Conservation (phyloP, 768 basidiomycete genomes). For the Sarcodon sp. region DNA sequence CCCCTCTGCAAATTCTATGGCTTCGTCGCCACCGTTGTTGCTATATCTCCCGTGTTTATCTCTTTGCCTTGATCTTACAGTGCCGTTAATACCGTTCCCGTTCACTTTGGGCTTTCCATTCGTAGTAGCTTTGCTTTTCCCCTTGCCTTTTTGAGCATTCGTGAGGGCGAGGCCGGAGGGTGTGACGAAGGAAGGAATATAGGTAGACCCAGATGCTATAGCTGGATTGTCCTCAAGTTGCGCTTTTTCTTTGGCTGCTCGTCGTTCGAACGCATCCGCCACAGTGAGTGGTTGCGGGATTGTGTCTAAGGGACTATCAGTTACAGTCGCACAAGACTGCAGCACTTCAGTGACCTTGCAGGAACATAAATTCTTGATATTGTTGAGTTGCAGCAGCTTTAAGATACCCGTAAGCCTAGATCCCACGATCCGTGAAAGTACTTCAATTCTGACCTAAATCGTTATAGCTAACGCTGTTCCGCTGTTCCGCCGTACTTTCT, state of each 20-base stretch:
- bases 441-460: constrained; percentile 53
- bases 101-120: neutral
- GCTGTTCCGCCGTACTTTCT: constrained; percentile 45
- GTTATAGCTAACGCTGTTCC: constrained; percentile 48
- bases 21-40: too few relatives aligned
- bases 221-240: constrained; percentile 29
- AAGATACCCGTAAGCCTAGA: constrained; percentile 1
- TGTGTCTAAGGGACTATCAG: constrained; percentile 31
- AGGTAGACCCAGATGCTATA: neutral
- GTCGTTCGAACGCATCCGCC: constrained; percentile 42
- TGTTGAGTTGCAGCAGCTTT: constrained; percentile 46
- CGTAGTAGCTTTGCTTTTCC: neutral
- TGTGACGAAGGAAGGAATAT: neutral
- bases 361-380: constrained; percentile 60
- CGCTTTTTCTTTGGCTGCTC: constrained; percentile 38
- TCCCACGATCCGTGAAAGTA: constrained; percentile 3
- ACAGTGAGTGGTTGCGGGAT: constrained; percentile 52
- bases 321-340: neutral
- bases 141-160: neutral
- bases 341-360: constrained; percentile 32
- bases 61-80: too few relatives aligned
- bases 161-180: neutral
- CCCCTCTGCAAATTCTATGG: too few relatives aligned
- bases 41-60: too few relatives aligned
- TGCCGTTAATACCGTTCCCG: too few relatives aligned